phyloP scores from a whole-genome alignment of 495 filamentous ascomycete species.

The Venustampulla echinocandica region DNA sequence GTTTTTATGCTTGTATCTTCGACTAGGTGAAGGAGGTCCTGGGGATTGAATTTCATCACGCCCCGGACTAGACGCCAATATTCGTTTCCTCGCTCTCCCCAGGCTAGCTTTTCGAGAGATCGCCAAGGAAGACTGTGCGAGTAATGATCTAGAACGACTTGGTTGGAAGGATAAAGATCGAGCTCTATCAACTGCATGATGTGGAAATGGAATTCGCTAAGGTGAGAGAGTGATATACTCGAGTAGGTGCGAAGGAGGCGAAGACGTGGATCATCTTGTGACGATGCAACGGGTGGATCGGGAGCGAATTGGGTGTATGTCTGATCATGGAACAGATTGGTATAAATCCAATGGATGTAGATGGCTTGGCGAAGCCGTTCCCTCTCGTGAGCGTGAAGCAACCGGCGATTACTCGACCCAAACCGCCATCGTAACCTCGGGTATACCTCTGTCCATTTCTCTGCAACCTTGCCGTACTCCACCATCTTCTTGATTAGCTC shows the following conservation, averaged over 20 bases:
- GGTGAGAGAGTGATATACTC: slow-evolving; percentile 10
- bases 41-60: slow-evolving; percentile 16
- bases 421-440: slow-evolving; percentile 59
- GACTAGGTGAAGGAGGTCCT: slow-evolving; percentile 13
- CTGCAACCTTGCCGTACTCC: slow-evolving; percentile 46
- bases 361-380: slow-evolving; percentile 54
- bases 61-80: slow-evolving; percentile 12
- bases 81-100: slow-evolving; percentile 15
- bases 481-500: slow-evolving; percentile 51
- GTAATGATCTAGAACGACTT: slow-evolving; percentile 16
- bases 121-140: slow-evolving; percentile 6
- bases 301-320: slow-evolving; percentile 18
- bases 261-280: slow-evolving; percentile 15
- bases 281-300: slow-evolving; percentile 14
- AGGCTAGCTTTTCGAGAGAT: slow-evolving; percentile 11
- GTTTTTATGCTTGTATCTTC: slow-evolving; percentile 17
- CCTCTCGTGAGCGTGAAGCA: slow-evolving; percentile 47
- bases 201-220: slow-evolving; percentile 14
- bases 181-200: slow-evolving; percentile 15
- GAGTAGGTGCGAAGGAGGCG: slow-evolving; percentile 18
- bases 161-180: slow-evolving; percentile 16
- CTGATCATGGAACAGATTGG: slow-evolving; percentile 28
- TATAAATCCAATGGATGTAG: slow-evolving; percentile 55
- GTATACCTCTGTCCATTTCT: slow-evolving; percentile 58
- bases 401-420: slow-evolving; percentile 52